phyloP scores from a whole-genome alignment of 495 filamentous ascomycete genomes.

The Parmelia sp. region DNA sequence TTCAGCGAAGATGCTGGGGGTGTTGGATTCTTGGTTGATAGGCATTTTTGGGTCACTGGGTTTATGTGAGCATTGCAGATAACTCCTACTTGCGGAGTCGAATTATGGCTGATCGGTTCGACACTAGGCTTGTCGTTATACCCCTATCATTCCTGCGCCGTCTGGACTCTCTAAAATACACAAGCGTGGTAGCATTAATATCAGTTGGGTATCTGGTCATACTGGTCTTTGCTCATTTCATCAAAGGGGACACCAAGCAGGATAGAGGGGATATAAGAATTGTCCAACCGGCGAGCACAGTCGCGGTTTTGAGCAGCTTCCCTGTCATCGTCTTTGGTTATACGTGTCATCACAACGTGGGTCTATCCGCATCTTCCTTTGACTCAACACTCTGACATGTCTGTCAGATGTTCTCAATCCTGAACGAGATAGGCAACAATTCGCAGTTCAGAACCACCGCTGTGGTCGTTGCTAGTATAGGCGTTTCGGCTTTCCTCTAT shows the following conservation, averaged over 20 bases:
- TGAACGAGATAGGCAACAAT: conserved; percentile 89
- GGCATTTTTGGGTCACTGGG: conserved; percentile 96
- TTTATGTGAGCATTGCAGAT: conserved; percentile 62
- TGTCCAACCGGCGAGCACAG: conserved; percentile 68
- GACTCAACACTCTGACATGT: background rate
- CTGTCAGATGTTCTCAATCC: conserved; percentile 89
- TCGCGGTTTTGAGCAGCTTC: conserved; percentile 74
- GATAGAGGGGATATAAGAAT: conserved; percentile 67
- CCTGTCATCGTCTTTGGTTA: conserved; percentile 97
- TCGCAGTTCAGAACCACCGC: conserved; percentile 71
- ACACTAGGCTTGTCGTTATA: conserved; percentile 75
- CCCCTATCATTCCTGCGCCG: conserved; percentile 85
- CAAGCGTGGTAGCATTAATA: conserved; percentile 81
- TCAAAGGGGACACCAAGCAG: conserved; percentile 65
- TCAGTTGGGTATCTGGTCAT: conserved; percentile 92
- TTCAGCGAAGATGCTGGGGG: conserved; percentile 56
- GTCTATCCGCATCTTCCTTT: conserved; percentile 22
- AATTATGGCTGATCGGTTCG: conserved; percentile 17
- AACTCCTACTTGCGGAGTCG: background rate
- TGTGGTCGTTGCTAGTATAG: conserved; percentile 78
- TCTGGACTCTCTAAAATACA: conserved; percentile 94
- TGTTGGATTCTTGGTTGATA: conserved; percentile 69
- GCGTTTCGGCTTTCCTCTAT: conserved; percentile 72
- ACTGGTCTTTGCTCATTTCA: conserved; percentile 84
- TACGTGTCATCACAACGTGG: conserved; percentile 95